phyloP scores from a whole-genome alignment of 768 basidiomycete genomes.

The Tephrocybe sp. region DNA sequence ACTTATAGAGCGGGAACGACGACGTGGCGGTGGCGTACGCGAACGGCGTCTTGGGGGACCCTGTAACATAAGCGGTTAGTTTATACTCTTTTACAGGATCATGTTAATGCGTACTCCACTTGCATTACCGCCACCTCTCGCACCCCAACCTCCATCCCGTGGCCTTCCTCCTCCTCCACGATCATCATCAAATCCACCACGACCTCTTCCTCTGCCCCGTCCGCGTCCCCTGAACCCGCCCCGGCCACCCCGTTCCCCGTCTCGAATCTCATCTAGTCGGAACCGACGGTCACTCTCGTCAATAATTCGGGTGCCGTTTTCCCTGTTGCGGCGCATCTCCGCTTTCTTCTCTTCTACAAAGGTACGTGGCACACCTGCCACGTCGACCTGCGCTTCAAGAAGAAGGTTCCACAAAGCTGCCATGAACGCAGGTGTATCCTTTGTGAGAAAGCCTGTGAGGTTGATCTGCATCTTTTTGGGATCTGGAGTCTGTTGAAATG shows the following conservation, averaged over 20 bases:
- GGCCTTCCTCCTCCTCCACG: conserved; percentile 53
- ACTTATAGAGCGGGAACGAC: conserved; percentile 40
- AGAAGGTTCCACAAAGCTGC: conserved; percentile 83
- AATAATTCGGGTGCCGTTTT: conserved; percentile 62
- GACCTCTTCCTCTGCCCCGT: conserved; percentile 56
- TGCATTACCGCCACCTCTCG: conserved; percentile 53
- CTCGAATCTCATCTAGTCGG: conserved; percentile 68
- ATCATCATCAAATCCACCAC: conserved; percentile 46
- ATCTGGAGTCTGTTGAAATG: conserved; percentile 67
- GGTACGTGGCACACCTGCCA: conserved; percentile 86
- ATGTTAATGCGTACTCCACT: conserved; percentile 31
- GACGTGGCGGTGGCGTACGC: conserved; percentile 50
- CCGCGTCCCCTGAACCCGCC: conserved; percentile 55
- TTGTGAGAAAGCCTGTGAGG: conserved; percentile 89
- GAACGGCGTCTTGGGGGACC: conserved; percentile 43
- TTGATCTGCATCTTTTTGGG: conserved; percentile 96
- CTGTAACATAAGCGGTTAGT: conserved; percentile 25
- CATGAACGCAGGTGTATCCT: conserved; percentile 89
- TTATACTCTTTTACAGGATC: not conserved
- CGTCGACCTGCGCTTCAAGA: conserved; percentile 88
- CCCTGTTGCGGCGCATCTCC: conserved; percentile 75
- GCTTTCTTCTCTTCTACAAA: conserved; percentile 93
- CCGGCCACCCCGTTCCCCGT: conserved; percentile 52
- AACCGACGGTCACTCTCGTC: conserved; percentile 71
- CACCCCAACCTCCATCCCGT: conserved; percentile 70